These are phyloP conservation scores for Salvia splendens DNA, from an alignment of 257 asterid species.

Conservation along the genomic window DNA sequence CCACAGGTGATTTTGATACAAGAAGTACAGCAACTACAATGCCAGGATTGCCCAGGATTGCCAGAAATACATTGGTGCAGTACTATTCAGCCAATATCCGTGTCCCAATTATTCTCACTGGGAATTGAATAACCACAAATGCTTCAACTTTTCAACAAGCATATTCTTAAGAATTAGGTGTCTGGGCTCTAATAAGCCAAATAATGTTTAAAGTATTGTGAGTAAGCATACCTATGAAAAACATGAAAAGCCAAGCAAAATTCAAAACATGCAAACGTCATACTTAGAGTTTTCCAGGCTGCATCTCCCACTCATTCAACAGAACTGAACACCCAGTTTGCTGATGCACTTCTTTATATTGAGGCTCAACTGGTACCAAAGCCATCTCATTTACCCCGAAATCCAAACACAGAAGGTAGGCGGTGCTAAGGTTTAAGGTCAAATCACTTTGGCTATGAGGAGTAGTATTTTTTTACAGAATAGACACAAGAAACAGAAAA, in stretches of 20 bases:
- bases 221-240: neutral
- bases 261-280: slow-evolving; percentile 10
- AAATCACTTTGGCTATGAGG: neutral
- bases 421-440: neutral
- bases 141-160: slow-evolving; percentile 17
- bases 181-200: slow-evolving; percentile 8
- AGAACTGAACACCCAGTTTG: slow-evolving; percentile 12
- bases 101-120: slow-evolving; percentile 22
- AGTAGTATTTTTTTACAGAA: neutral
- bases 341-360: neutral
- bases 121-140: slow-evolving; percentile 7
- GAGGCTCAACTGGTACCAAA: slow-evolving; percentile 19
- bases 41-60: slow-evolving; percentile 12
- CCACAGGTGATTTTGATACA: neutral
- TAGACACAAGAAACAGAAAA: slow-evolving; percentile 14
- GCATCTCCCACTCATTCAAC: slow-evolving; percentile 17
- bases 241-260: slow-evolving; percentile 16
- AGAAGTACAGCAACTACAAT: neutral
- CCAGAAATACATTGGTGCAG: neutral
- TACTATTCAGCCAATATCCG: slow-evolving; percentile 6
- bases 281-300: slow-evolving; percentile 22
- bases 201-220: slow-evolving; percentile 12
- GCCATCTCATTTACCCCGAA: neutral
- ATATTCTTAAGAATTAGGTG: slow-evolving; percentile 7
- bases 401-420: slow-evolving; percentile 21